A percentile compares a stretch with the other conserved stretches of the same genome.
Conservation (phyloP, 2,329 filamentous ascomycete genomes). For the Aspergillus udagawae region DNA sequence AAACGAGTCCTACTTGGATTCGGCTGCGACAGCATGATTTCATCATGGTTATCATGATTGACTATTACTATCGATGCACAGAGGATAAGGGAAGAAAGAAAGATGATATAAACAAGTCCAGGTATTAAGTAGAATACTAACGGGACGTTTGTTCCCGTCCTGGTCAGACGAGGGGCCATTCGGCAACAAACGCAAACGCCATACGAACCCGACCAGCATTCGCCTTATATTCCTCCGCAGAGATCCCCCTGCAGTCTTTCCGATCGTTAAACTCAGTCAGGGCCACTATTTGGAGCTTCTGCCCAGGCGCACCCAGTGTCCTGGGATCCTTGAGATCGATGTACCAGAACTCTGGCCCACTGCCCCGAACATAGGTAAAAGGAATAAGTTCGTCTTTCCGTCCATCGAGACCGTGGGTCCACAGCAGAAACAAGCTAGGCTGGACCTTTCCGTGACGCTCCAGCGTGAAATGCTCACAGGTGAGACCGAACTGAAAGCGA, state of each 20-base stretch:
- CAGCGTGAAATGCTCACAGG: conserved; percentile 81
- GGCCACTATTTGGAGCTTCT: conserved; percentile 62
- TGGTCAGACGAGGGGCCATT: conserved; percentile 52
- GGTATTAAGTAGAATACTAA: too few species aligned
- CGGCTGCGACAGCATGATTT: too few species aligned
- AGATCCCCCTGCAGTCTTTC: conserved; percentile 52
- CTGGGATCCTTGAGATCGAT: conserved; percentile 62
- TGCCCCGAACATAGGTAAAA: conserved; percentile 51
- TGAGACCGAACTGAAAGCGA: conserved; percentile 74
- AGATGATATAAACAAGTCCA: too few species aligned
- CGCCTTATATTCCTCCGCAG: conserved; percentile 44
- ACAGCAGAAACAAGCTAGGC: conserved; percentile 62
- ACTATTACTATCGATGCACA: too few species aligned
- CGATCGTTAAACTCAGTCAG: conserved; percentile 53
- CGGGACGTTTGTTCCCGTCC: too few species aligned
- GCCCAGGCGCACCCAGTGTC: conserved; percentile 65
- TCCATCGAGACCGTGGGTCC: conserved; percentile 63
- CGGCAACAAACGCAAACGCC: conserved; percentile 49
- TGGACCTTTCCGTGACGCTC: conserved; percentile 60
- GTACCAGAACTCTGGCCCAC: conserved; percentile 70
- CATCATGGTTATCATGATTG: too few species aligned
- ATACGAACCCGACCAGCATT: conserved; percentile 46
- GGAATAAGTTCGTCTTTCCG: conserved; percentile 64
- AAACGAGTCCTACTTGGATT: too few species aligned
- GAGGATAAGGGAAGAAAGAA: too few species aligned